Base-by-base conservation (phyloP, 768 basidiomycete species). In the Tricholoma terreum region DNA sequence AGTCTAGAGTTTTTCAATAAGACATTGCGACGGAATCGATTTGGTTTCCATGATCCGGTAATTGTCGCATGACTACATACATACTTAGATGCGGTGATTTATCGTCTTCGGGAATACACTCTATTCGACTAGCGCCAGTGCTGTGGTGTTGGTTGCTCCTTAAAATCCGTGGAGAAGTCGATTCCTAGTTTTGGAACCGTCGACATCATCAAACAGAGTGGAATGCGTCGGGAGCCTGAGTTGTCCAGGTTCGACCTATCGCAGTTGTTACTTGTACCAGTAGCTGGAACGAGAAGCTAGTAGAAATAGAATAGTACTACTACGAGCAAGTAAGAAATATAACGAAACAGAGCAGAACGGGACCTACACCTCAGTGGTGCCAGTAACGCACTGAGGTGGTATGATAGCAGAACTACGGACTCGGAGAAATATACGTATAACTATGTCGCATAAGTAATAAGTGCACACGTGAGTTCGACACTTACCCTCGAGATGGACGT, bases 1-100 rank as follows among this genome's bases (percentile, higher is more conserved):
- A 97, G 97, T 42, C 78, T 98, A 40, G 94, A 98, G 53, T 77
- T 99, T 3, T 88, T 98, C 67, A 84, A 89, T 63, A 90, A 92
- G 4, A 94, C 93, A 0, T 83, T 92, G 66, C 85, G 91, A 49
- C 84, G 94, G 6, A 89, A 85, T 55, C 87, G 87, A n/a, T 94
- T 99, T 65, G 87, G 95, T 67, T 87, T 96, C 66, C 82, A 83
- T 22, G 87, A 97, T 62, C 59, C 78, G 8, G 75, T 81, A n/a
- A 78, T 90, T 52, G 78, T 94, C 57, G 77, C 86, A n/a, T 86
- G 94, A 30, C 76, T n/a, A n/a, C n/a, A n/a, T n/a, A n/a, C n/a
- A n/a, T n/a, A n/a, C n/a, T n/a, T 99, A 21, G 93, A 94, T 58
- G 83, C 93, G 0, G 89, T 98, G 76, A 86, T n/a, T 96, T 12